Percentiles rank a stretch among this genome's conserved stretches.
These are phyloP conservation scores for Boletellus sp. DNA, from an alignment of 768 basidiomycete species.

Conservation along the genomic window DNA sequence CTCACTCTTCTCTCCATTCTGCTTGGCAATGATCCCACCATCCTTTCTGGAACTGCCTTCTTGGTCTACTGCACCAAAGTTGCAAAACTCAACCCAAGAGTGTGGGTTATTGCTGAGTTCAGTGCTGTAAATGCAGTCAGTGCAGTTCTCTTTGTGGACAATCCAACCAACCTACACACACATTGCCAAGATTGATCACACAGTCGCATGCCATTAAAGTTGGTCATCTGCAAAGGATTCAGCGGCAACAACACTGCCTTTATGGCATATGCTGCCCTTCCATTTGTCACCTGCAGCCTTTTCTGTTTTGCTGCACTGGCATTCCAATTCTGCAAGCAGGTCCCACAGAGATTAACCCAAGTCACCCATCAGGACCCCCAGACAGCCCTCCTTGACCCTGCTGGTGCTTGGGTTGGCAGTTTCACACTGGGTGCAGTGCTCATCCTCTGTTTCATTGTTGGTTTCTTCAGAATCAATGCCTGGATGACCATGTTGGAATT, in stretches of 20 bases:
- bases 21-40: conserved; percentile 93
- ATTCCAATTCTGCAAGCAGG: conserved; percentile 54
- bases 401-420: conserved; percentile 72
- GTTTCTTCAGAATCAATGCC: conserved; percentile 74
- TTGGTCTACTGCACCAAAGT: conserved; percentile 83
- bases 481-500: too few relatives aligned
- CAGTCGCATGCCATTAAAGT: conserved; percentile 9
- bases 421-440: conserved; percentile 64
- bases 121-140: conserved; percentile 77
- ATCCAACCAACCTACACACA: conserved; percentile 73
- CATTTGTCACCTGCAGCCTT: conserved; percentile 66
- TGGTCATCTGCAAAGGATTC: conserved; percentile 88
- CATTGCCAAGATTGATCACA: not conserved
- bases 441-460: conserved; percentile 66
- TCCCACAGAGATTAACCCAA: conserved; percentile 44
- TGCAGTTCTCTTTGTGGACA: conserved; percentile 77
- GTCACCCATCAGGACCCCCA: conserved; percentile 45
- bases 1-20: conserved; percentile 73
- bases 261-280: conserved; percentile 79
- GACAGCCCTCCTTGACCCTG: conserved; percentile 65
- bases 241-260: conserved; percentile 71
- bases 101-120: conserved; percentile 76
- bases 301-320: conserved; percentile 58
- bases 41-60: conserved; percentile 88
- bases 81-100: conserved; percentile 42